Conservation (phyloP, 129 eudicot genomes). For the Heracleum sosnowskyi region DNA sequence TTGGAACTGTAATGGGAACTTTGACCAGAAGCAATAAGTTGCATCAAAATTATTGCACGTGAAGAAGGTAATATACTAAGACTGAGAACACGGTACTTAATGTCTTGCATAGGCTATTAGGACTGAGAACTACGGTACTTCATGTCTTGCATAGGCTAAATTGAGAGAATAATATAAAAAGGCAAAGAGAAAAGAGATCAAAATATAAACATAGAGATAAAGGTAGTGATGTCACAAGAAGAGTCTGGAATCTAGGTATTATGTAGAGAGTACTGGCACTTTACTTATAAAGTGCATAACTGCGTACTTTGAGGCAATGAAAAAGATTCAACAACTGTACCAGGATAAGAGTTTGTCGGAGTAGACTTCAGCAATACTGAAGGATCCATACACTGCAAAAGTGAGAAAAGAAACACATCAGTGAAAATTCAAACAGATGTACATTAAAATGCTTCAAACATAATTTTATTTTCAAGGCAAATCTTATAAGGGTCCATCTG, state of each 20-base stretch:
- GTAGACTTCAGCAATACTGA: constrained; percentile 6
- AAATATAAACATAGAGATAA: not conserved
- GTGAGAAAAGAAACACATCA: not conserved
- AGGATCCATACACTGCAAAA: constrained; percentile 18
- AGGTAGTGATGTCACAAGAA: not conserved
- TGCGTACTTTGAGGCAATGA: not conserved
- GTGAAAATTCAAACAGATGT: not conserved
- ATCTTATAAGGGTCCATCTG: not conserved
- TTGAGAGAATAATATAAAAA: not conserved
- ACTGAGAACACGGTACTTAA: not conserved
- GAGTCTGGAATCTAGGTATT: not conserved
- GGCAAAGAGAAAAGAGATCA: not conserved
- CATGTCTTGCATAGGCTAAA: not conserved
- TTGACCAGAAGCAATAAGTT: not conserved
- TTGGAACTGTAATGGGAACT: not conserved
- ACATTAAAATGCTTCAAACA: not conserved
- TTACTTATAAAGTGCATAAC: not conserved
- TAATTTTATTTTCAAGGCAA: not conserved
- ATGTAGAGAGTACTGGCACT: not conserved
- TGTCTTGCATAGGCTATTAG: not conserved
- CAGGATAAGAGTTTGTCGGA: constrained; percentile 12
- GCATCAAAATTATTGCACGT: not conserved
- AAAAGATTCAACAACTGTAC: not conserved
- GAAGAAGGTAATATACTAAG: not conserved
- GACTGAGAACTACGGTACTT: not conserved